Evolutionary conservation across 768 basidiomycete genomes (phyloP), one percentile per base, ranked within the genome.

Genomic region (Boletus sp.): DNA sequence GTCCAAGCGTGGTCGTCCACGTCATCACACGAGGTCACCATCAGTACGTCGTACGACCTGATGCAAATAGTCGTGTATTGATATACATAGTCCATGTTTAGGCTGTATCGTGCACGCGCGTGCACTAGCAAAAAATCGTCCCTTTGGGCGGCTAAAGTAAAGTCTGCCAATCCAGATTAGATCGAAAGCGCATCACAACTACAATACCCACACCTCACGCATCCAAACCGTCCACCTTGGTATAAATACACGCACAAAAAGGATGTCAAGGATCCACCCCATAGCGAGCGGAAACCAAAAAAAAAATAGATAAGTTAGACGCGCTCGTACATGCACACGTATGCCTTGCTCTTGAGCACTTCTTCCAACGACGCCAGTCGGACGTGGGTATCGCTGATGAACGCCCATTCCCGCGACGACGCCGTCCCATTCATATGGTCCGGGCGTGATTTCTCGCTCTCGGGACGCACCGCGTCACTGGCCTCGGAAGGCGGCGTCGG

Each of bases 251-350:
- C 24, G 39, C 7, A 29, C 10, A 20, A n/a, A 14, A 41, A 36
- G 40, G 14, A 30, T 20, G 47, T 32, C n/a, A 6, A 8, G 17
- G 7, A 18, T 36, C 18, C 8, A 47, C 24, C 24, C 24, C 24
- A 24, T 24, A 24, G 24, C 24, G 24, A 24, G 24, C 24, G 24
- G 24, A 24, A 24, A 24, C 24, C 24, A 24, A 24, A 24, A 24
- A 24, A 24, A 24, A 24, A 24, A 24, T 24, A 24, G 24, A 64
- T 57, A 64, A 64, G 52, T 71, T 59, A 86, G 65, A 88, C 77
- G 52, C 88, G 81, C 75, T 93, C 90, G 68, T 92, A 93, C 86
- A 95, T 94, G 74, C 93, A 93, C 49, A 97, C 82, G 71, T 97
- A 98, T 36, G 94, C 94, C 71, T 90, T 95, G 56, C 87, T 86